Evolutionary conservation across 345 rosid genomes (phyloP).

Genomic region (Arabidopsis thaliana): DNA sequence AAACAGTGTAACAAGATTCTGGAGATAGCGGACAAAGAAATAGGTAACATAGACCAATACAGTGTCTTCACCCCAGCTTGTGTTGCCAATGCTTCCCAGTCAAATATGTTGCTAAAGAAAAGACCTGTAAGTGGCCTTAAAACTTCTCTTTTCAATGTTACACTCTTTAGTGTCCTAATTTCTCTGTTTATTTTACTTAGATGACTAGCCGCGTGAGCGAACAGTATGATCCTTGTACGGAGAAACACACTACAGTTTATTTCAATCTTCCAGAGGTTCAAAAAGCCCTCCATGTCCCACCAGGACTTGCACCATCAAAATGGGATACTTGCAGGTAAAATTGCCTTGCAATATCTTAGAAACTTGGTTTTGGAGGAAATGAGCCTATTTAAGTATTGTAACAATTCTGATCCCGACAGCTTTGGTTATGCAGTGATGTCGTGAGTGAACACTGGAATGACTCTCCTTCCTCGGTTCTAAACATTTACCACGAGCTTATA

Average conservation of each 20-base stretch:
- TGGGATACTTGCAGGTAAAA: conserved; percentile 94
- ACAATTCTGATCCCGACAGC: conserved; percentile 9
- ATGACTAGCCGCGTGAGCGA: conserved; percentile 62
- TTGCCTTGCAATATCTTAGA: not conserved
- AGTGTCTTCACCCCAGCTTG: conserved; percentile 87
- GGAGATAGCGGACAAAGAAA: conserved; percentile 66
- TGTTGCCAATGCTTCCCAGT: conserved; percentile 57
- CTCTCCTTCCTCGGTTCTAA: conserved; percentile 69
- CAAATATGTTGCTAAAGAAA: conserved; percentile 58
- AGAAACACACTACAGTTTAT: conserved; percentile 72
- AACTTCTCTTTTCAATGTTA: not conserved
- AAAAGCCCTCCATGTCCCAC: conserved; percentile 71
- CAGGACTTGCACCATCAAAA: conserved; percentile 66
- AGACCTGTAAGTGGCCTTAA: conserved; percentile 59
- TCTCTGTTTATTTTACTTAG: conserved; percentile 46
- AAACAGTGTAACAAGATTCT: conserved; percentile 56
- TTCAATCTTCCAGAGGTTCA: conserved; percentile 90
- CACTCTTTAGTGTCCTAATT: not conserved
- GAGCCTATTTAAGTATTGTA: conserved; percentile 1
- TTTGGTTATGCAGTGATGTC: conserved; percentile 52
- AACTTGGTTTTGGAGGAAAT: not conserved
- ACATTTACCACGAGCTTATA: conserved; percentile 79
- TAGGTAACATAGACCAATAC: conserved; percentile 85
- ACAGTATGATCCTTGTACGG: conserved; percentile 95
- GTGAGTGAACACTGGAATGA: conserved; percentile 70